phyloP scores from a whole-genome alignment of 805 yeast species.

The Metschnikowia baotianmanensis region DNA sequence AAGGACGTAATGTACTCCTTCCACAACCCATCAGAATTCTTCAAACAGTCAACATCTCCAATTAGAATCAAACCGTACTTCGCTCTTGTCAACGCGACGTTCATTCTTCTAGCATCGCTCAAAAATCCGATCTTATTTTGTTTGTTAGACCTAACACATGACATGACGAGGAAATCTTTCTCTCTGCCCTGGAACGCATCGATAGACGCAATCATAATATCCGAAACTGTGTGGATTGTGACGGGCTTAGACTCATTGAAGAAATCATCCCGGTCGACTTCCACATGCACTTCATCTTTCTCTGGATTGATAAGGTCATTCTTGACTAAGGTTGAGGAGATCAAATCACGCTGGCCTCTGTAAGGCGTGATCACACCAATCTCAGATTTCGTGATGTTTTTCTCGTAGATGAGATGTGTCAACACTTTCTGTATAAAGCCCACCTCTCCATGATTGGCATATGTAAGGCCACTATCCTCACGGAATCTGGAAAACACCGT shows the following conservation, averaged over 20 bases:
- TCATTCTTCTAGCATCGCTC: slow-evolving; percentile 80
- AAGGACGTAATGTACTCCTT: slow-evolving; percentile 17
- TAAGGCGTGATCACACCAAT: slow-evolving; percentile 73
- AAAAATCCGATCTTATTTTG: slow-evolving; percentile 76
- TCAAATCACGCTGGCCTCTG: slow-evolving; percentile 66
- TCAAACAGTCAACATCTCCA: slow-evolving; percentile 18
- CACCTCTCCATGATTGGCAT: slow-evolving; percentile 55
- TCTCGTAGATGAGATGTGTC: slow-evolving; percentile 51
- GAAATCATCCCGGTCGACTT: slow-evolving; percentile 62
- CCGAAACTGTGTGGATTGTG: slow-evolving; percentile 48
- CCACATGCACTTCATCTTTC: slow-evolving; percentile 44
- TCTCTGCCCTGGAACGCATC: slow-evolving; percentile 64
- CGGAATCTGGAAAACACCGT: slow-evolving; percentile 47
- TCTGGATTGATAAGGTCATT: slow-evolving; percentile 58
- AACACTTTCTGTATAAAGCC: slow-evolving; percentile 46
- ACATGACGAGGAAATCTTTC: slow-evolving; percentile 49
- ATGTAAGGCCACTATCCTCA: slow-evolving; percentile 56
- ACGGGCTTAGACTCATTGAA: slow-evolving; percentile 43
- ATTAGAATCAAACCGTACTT: slow-evolving; percentile 63
- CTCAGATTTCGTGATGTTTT: slow-evolving; percentile 46
- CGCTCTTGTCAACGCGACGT: slow-evolving; percentile 89
- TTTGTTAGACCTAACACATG: slow-evolving; percentile 66
- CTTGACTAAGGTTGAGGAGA: slow-evolving; percentile 48
- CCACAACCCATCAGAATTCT: slow-evolving; percentile 17
- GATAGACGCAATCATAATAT: slow-evolving; percentile 43